Conservation (phyloP, 2,329 filamentous ascomycete species). For the Exophiala xenobiotica region DNA sequence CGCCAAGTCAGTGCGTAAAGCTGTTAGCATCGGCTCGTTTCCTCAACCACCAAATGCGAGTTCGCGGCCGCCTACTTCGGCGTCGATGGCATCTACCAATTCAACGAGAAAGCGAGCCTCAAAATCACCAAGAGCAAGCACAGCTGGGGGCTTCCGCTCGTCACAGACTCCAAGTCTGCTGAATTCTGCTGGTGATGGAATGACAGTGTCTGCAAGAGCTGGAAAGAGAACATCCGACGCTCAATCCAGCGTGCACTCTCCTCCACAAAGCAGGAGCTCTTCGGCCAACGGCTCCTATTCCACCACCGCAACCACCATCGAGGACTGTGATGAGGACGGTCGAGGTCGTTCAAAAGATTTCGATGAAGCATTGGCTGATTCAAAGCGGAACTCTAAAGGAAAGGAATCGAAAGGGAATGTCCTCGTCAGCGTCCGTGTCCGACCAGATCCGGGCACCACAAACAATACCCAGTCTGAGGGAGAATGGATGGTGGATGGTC, state of each 20-base stretch:
- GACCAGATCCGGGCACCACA: conserved; percentile 72
- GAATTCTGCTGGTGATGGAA: conserved; percentile 75
- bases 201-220: conserved; percentile 63
- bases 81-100: conserved; percentile 44
- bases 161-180: conserved; percentile 68
- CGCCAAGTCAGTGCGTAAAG: conserved; percentile 75
- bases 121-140: conserved; percentile 60
- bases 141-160: conserved; percentile 51
- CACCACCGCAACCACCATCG: conserved; percentile 83
- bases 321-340: conserved; percentile 66
- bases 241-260: conserved; percentile 74
- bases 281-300: conserved; percentile 91
- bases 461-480: conserved; percentile 65
- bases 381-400: conserved; percentile 37
- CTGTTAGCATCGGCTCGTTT: conserved; percentile 90
- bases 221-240: conserved; percentile 70
- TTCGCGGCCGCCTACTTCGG: conserved; percentile 61
- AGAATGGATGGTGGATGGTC: conserved; percentile 90
- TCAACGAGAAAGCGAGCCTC: conserved; percentile 32
- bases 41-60: conserved; percentile 77
- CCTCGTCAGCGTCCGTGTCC: conserved; percentile 87
- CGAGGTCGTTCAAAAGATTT: conserved; percentile 36
- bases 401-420: conserved; percentile 91
- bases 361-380: conserved; percentile 30
- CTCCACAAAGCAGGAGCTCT: conserved; percentile 83